Evolutionary conservation across 148 eudicot species (phyloP).

Genomic region (Persicaria maculosa): DNA sequence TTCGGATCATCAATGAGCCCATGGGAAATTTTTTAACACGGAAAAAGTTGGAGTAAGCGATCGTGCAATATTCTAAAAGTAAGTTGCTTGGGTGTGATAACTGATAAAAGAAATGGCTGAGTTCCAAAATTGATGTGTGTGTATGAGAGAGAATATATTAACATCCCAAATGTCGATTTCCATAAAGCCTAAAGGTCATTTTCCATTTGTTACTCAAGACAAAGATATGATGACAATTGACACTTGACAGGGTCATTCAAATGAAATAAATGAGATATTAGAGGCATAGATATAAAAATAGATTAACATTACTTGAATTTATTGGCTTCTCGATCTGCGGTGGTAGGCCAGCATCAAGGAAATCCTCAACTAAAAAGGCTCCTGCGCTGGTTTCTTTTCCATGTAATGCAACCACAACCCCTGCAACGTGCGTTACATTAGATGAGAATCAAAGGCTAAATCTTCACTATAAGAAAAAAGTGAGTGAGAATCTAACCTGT

Average conservation of each 20-base stretch:
- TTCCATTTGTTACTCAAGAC: background rate
- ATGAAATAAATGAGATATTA: background rate
- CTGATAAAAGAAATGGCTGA: too few relatives aligned
- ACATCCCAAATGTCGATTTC: too few relatives aligned
- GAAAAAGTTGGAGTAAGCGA: too few relatives aligned
- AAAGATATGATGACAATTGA: background rate
- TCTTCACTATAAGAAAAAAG: background rate
- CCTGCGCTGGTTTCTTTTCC: conserved; percentile 82
- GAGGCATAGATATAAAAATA: background rate
- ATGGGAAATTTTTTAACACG: too few relatives aligned
- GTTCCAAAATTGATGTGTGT: too few relatives aligned
- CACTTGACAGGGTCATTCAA: background rate
- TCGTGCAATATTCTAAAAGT: too few relatives aligned
- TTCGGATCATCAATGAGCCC: too few relatives aligned
- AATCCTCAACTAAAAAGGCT: conserved; percentile 69
- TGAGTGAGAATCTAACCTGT: conserved; percentile 53
- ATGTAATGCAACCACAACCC: conserved; percentile 73
- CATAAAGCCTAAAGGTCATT: too few relatives aligned
- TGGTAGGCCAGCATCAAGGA: conserved; percentile 88
- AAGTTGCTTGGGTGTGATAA: too few relatives aligned
- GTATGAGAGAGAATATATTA: too few relatives aligned
- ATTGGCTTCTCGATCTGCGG: conserved; percentile 64
- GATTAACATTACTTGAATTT: conserved; percentile 36
- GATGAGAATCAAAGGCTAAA: background rate
- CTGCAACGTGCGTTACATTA: conserved; percentile 28